Evolutionary conservation across 2,329 filamentous ascomycete genomes (phyloP).

Genomic region (Cytospora schulzeri): DNA sequence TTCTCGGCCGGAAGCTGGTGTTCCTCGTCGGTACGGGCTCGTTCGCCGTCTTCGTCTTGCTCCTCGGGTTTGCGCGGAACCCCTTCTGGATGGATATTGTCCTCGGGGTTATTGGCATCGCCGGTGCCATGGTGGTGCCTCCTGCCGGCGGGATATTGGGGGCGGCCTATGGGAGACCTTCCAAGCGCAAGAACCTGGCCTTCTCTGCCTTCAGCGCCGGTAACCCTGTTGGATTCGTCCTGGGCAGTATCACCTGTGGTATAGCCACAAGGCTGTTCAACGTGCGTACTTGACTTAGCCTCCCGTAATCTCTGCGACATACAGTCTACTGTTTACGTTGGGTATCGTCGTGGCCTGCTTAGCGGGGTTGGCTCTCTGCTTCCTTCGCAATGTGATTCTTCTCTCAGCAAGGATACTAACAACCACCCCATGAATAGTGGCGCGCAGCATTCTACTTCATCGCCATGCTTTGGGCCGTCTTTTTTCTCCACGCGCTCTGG

Average conservation of each 20-base stretch:
- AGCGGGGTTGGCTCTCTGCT: not conserved
- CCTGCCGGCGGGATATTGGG: slow-evolving; percentile 67
- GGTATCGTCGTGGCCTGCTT: not conserved
- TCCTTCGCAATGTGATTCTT: not conserved
- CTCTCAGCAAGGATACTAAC: not conserved
- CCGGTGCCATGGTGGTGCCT: slow-evolving; percentile 63
- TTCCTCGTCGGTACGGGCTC: slow-evolving; percentile 62
- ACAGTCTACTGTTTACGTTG: not conserved
- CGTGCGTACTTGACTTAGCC: slow-evolving; percentile 10
- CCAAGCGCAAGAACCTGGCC: slow-evolving; percentile 63
- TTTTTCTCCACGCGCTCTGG: slow-evolving; percentile 60
- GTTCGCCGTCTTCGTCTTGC: slow-evolving; percentile 59
- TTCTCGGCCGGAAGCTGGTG: slow-evolving; percentile 64
- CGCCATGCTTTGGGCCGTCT: slow-evolving; percentile 63
- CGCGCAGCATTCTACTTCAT: slow-evolving; percentile 64
- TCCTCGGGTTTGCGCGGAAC: slow-evolving; percentile 61
- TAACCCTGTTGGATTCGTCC: slow-evolving; percentile 44
- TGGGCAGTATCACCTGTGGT: slow-evolving; percentile 60
- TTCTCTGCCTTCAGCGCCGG: slow-evolving; percentile 61
- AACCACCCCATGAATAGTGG: slow-evolving; percentile 46
- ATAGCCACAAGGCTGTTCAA: slow-evolving; percentile 61
- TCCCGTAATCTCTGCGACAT: not conserved
- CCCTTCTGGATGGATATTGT: slow-evolving; percentile 64
- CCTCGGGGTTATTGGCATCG: slow-evolving; percentile 65
- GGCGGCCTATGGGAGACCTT: slow-evolving; percentile 62